Conservation (phyloP, 768 basidiomycete genomes). For the Amanita pallidorosea region DNA sequence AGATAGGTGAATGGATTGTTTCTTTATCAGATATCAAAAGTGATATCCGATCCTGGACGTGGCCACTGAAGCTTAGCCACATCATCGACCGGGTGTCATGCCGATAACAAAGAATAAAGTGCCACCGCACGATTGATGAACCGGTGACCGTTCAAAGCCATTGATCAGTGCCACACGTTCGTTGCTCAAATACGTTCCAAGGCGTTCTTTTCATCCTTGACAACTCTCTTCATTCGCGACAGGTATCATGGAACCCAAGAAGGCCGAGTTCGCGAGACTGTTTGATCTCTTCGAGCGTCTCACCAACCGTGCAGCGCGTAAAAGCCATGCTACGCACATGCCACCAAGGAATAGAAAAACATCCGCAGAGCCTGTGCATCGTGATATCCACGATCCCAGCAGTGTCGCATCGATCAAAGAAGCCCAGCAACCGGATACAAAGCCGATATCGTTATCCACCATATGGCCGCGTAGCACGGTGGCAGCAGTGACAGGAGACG, state of each 20-base stretch:
- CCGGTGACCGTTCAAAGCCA: neutral
- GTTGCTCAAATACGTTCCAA: neutral
- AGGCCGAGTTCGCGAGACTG: constrained; percentile 41
- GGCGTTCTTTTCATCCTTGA: neutral
- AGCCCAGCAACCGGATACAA: neutral
- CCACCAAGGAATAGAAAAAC: constrained; percentile 2
- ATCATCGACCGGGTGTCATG: neutral
- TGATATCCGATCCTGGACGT: neutral
- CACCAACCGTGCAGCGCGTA: constrained; percentile 29
- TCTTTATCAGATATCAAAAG: neutral
- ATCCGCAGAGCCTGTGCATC: constrained; percentile 23
- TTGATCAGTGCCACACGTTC: neutral
- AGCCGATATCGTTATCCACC: neutral
- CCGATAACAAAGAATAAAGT: neutral
- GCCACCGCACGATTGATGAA: neutral
- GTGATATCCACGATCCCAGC: constrained; percentile 24
- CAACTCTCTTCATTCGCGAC: neutral
- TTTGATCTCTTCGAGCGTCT: constrained; percentile 46
- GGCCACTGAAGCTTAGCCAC: neutral
- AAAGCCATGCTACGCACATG: constrained; percentile 15
- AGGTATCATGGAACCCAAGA: constrained; percentile 16
- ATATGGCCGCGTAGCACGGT: neutral
- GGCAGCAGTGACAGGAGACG: neutral
- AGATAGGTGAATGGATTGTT: neutral
- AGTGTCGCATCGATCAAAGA: constrained; percentile 13